A percentile compares a stretch with the other conserved stretches of the same genome.
Conservation (phyloP, 1,284 basidiomycete species). For the Cystobasidium slooffiae region DNA sequence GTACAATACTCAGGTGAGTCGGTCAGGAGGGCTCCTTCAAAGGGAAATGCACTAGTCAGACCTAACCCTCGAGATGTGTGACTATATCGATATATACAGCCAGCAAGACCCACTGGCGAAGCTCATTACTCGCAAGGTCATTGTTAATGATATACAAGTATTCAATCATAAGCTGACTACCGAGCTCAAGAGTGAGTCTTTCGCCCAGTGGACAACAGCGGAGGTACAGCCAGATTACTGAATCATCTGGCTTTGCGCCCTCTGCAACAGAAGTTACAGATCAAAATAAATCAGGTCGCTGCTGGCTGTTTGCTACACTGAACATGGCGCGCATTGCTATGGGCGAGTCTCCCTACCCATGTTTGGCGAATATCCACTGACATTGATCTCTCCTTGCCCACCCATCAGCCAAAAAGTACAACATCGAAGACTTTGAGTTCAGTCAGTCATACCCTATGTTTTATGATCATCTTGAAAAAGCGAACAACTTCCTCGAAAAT, state of each 20-base stretch:
- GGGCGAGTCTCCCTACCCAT: conserved; percentile 57
- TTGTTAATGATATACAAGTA: conserved; percentile 16
- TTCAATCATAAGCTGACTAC: conserved; percentile 31
- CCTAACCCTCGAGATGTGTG: too few species aligned
- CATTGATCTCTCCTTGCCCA: conserved; percentile 65
- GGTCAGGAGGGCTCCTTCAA: too few species aligned
- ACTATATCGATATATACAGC: conserved; percentile 10
- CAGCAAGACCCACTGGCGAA: conserved; percentile 30
- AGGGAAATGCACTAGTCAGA: too few species aligned
- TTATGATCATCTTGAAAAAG: conserved; percentile 92
- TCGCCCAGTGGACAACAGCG: too few species aligned
- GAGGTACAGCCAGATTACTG: too few species aligned
- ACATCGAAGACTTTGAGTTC: conserved; percentile 80
- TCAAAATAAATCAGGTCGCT: too few species aligned
- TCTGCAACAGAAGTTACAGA: too few species aligned
- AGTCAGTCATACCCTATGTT: conserved; percentile 91
- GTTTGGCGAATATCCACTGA: conserved; percentile 68
- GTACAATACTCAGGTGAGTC: conserved; percentile 32
- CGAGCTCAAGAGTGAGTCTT: conserved; percentile 23
- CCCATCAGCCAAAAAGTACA: conserved; percentile 85
- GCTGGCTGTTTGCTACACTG: conserved; percentile 90
- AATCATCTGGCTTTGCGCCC: too few species aligned
- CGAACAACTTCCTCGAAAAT: conserved; percentile 92
- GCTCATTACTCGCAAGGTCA: conserved; percentile 21
- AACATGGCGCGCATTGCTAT: conserved; percentile 68